These are phyloP conservation scores for Lyophyllum atratum DNA, from an alignment of 768 basidiomycete species.

Conservation along the genomic window DNA sequence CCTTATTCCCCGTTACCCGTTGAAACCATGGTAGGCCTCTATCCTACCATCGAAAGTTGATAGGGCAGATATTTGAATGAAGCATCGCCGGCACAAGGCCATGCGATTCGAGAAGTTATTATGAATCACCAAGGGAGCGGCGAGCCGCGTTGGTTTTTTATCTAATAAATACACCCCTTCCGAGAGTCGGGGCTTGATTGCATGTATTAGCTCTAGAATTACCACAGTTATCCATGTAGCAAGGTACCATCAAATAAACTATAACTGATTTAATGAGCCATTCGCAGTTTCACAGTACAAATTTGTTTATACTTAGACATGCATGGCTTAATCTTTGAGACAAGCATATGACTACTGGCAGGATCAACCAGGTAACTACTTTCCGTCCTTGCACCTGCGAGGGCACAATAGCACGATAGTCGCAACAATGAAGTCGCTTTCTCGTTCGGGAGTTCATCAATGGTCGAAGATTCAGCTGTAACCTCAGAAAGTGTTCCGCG, in stretches of 20 bases:
- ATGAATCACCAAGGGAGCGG: no score
- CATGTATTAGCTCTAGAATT: no score
- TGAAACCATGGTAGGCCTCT: no score
- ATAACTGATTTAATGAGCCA: constrained; percentile 84
- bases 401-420: constrained; percentile 8
- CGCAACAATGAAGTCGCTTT: constrained; percentile 18
- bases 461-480: constrained; percentile 24
- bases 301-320: constrained; percentile 62
- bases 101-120: no score
- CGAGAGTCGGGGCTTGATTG: no score
- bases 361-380: constrained; percentile 71
- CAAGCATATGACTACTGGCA: constrained; percentile 86
- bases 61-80: no score
- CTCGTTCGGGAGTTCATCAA: constrained; percentile 26
- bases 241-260: constrained; percentile 40
- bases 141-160: no score
- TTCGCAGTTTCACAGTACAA: constrained; percentile 50
- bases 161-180: no score
- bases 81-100: no score
- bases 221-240: no score
- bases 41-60: no score
- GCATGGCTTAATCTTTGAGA: constrained; percentile 85
- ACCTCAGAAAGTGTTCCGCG: constrained; percentile 11
- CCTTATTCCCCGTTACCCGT: no score
- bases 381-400: constrained; percentile 3